Conservation (phyloP, 2,329 filamentous ascomycete genomes). For the Aspergillus fumigatus region DNA sequence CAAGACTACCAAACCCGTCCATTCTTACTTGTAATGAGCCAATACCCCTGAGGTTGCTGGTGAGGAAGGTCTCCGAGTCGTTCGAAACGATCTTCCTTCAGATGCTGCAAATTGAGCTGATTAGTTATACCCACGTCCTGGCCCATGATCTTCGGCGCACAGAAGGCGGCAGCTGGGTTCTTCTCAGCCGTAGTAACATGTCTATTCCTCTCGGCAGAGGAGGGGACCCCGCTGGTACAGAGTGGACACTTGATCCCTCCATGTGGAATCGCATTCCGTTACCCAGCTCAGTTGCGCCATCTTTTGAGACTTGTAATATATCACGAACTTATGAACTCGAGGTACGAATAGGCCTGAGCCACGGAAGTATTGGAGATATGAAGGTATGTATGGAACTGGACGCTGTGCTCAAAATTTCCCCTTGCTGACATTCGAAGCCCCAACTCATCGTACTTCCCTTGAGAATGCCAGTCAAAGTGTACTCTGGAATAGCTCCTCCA, state of each 20-base stretch:
- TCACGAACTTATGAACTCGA: constrained; percentile 78
- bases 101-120: constrained; percentile 74
- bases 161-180: constrained; percentile 70
- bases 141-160: constrained; percentile 69
- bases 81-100: constrained; percentile 69
- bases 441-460: constrained; percentile 76
- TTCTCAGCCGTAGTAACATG: constrained; percentile 68
- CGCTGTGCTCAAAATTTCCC: not conserved
- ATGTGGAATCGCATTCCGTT: constrained; percentile 70
- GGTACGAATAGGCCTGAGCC: constrained; percentile 71
- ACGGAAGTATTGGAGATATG: constrained; percentile 56
- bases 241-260: constrained; percentile 63
- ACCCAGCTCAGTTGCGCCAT: constrained; percentile 81
- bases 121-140: constrained; percentile 73
- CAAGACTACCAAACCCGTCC: constrained; percentile 77
- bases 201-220: constrained; percentile 62
- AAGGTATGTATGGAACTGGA: constrained; percentile 38
- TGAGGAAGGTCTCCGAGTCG: constrained; percentile 69
- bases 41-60: constrained; percentile 72
- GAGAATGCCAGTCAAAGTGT: constrained; percentile 74
- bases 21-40: constrained; percentile 87
- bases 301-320: constrained; percentile 86
- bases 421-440: constrained; percentile 41
- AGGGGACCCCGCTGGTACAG: constrained; percentile 57
- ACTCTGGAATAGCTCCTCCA: constrained; percentile 81